A percentile compares a stretch with the other conserved stretches of the same genome.
These are phyloP conservation scores for Saccharomyces mikatae DNA, from an alignment of 805 yeast species.

Conservation along the genomic window DNA sequence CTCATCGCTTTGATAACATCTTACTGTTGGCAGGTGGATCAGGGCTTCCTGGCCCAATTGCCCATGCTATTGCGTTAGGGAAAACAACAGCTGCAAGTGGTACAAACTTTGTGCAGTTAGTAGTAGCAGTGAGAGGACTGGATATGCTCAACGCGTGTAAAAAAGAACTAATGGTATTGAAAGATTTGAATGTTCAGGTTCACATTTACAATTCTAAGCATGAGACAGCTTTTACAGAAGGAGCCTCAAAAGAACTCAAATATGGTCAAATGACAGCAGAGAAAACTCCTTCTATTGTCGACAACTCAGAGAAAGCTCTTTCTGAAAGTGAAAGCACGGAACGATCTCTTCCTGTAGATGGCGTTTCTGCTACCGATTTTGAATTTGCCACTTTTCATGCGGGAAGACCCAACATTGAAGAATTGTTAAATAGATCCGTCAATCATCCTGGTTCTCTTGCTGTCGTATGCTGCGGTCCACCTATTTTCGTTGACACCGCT, in stretches of 20 bases:
- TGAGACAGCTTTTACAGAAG: neutral
- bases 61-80: constrained; percentile 36
- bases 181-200: constrained; percentile 11
- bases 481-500: constrained; percentile 48
- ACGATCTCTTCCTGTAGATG: neutral
- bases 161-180: constrained; percentile 11
- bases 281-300: neutral
- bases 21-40: constrained; percentile 66
- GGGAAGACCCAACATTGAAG: constrained; percentile 42
- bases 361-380: neutral
- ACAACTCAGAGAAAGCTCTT: neutral
- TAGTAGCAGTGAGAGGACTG: constrained; percentile 11
- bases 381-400: constrained; percentile 31
- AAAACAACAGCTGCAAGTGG: neutral
- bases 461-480: constrained; percentile 57
- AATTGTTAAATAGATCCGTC: constrained; percentile 32
- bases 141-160: constrained; percentile 15
- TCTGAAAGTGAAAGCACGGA: neutral
- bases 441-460: constrained; percentile 39
- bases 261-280: neutral
- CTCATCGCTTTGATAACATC: constrained; percentile 44
- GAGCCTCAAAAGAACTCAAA: neutral
- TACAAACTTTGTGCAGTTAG: constrained; percentile 9
- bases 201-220: constrained; percentile 13
- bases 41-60: constrained; percentile 58